phyloP scores from a whole-genome alignment of 768 basidiomycete species.

The Boletellus ananas region DNA sequence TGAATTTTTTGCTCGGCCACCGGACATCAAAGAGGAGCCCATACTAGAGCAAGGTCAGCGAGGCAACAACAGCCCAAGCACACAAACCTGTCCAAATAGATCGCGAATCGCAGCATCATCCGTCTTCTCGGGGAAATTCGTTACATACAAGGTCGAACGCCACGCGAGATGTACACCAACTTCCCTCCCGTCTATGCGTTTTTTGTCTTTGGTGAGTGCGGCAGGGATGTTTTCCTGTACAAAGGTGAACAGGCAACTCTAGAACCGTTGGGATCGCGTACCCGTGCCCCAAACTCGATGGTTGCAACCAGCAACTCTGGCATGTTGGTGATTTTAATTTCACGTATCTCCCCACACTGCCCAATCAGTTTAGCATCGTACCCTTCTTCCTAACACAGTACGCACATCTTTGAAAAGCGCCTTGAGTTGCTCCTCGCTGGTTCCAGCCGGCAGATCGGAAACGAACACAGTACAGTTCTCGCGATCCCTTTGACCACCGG shows the following conservation, averaged over 20 bases:
- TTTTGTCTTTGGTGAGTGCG: constrained; percentile 94
- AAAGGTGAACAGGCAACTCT: background rate
- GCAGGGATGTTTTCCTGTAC: constrained; percentile 73
- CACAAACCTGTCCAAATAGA: constrained; percentile 71
- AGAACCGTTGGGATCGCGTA: constrained; percentile 3
- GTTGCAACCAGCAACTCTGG: constrained; percentile 66
- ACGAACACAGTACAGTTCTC: constrained; percentile 94
- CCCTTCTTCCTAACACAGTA: constrained; percentile 2
- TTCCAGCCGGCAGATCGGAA: constrained; percentile 55
- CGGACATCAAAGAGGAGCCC: constrained; percentile 91
- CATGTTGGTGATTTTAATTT: constrained; percentile 72
- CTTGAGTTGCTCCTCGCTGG: constrained; percentile 62
- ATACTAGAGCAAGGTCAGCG: constrained; percentile 48
- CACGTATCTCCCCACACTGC: constrained; percentile 86
- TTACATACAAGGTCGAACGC: constrained; percentile 92
- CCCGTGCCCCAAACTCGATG: constrained; percentile 78
- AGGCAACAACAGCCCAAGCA: background rate
- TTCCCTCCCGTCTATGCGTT: constrained; percentile 71
- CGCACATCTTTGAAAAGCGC: constrained; percentile 83
- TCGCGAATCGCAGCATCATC: constrained; percentile 76
- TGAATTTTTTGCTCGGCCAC: constrained; percentile 98
- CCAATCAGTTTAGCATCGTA: constrained; percentile 10
- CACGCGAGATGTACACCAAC: constrained; percentile 86
- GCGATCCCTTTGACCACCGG: constrained; percentile 64
- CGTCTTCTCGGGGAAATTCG: constrained; percentile 86